Evolutionary conservation across 2,329 filamentous ascomycete species (phyloP).

Genomic region (Fusarium newnesense): DNA sequence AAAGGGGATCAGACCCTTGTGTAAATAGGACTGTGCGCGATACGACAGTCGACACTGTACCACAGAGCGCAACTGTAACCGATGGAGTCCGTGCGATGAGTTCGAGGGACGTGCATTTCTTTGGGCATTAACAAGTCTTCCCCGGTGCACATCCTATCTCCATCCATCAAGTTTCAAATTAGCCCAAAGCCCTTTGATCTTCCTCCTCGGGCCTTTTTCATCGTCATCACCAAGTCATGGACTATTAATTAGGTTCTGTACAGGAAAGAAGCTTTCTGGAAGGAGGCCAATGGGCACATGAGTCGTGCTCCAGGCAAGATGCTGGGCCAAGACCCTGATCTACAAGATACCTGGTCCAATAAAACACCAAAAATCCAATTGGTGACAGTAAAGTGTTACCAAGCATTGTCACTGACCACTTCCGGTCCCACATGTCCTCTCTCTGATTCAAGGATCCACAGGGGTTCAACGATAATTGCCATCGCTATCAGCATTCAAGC

Average conservation of each 20-base stretch:
- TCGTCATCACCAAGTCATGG: background rate
- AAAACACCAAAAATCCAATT: conserved; percentile 10
- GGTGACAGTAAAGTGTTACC: conserved; percentile 6
- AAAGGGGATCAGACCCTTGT: conserved; percentile 30
- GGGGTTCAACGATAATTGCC: conserved; percentile 14
- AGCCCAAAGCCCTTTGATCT: conserved; percentile 24
- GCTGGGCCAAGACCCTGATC: conserved; percentile 21
- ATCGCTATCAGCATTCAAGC: background rate
- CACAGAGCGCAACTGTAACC: conserved; percentile 11
- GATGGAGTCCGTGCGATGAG: conserved; percentile 31
- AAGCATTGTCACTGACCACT: conserved; percentile 20
- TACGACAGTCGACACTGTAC: conserved; percentile 22
- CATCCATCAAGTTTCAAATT: conserved; percentile 43
- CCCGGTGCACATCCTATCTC: conserved; percentile 8
- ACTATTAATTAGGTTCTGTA: background rate
- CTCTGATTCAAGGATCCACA: conserved; percentile 35
- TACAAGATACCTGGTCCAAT: conserved; percentile 3
- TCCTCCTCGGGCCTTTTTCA: conserved; percentile 1
- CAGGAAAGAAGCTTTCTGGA: conserved; percentile 14
- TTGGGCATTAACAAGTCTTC: conserved; percentile 29
- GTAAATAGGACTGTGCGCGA: conserved; percentile 14
- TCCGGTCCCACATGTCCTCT: conserved; percentile 7
- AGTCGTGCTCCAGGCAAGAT: conserved; percentile 2
- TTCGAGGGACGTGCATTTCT: conserved; percentile 30
- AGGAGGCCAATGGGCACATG: conserved; percentile 10